A percentile compares a stretch with the other conserved stretches of the same genome.
Evolutionary conservation across 208 protist species (phyloP).

Genomic region (Leishmania guyanensis): DNA sequence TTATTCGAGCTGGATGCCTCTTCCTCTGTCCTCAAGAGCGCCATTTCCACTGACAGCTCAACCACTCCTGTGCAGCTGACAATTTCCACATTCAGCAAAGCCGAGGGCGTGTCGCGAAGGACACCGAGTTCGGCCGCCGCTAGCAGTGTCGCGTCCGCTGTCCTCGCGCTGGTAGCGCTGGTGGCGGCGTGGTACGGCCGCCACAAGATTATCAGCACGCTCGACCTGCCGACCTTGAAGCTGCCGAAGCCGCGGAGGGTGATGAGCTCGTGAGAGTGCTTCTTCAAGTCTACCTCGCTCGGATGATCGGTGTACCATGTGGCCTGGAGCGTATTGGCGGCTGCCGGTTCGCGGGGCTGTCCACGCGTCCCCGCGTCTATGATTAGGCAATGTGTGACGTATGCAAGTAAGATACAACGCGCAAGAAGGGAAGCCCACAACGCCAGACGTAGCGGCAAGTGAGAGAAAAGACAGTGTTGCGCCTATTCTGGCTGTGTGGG

Average conservation of each 20-base stretch:
- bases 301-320: background rate
- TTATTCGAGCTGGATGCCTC: constrained; percentile 33
- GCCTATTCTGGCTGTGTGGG: too few relatives aligned
- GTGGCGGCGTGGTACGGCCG: constrained; percentile 38
- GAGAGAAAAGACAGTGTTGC: background rate
- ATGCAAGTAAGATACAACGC: constrained; percentile 9
- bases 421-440: background rate
- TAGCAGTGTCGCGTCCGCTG: constrained; percentile 29
- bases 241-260: constrained; percentile 48
- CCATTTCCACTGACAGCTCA: constrained; percentile 22
- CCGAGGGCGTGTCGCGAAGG: background rate
- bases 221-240: constrained; percentile 44
- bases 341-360: background rate
- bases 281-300: background rate
- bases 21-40: constrained; percentile 40
- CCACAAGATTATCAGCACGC: constrained; percentile 32
- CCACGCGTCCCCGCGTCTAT: background rate
- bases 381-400: background rate
- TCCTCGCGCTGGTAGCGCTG: constrained; percentile 31
- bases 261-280: constrained; percentile 26
- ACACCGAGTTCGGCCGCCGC: constrained; percentile 2
- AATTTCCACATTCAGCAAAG: constrained; percentile 29
- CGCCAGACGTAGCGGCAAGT: background rate
- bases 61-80: constrained; percentile 37
- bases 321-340: background rate